Conservation (phyloP, 306 rosid species). For the Dryas octopetala region DNA sequence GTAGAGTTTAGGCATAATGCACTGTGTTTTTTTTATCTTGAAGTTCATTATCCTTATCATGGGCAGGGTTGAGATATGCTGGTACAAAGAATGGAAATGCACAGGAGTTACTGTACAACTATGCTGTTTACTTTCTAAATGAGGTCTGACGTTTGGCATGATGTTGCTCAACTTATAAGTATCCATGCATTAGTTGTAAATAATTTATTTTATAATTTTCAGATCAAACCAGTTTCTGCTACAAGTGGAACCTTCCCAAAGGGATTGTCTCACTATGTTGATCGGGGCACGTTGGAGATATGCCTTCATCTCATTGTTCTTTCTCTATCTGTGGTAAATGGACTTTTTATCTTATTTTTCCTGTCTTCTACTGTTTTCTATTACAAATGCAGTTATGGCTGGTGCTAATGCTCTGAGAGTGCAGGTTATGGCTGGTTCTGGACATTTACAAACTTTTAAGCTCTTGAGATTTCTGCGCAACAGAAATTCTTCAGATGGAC, state of each 20-base stretch:
- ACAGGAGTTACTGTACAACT: constrained; percentile 77
- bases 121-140: constrained; percentile 79
- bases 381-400: constrained; percentile 9
- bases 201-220: constrained; percentile 23
- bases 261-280: constrained; percentile 83
- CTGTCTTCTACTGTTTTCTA: not conserved
- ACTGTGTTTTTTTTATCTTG: constrained; percentile 18
- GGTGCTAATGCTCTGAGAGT: constrained; percentile 33
- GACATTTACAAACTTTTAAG: constrained; percentile 85
- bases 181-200: constrained; percentile 13
- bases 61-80: constrained; percentile 83
- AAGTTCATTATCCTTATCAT: constrained; percentile 22
- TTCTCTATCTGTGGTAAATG: constrained; percentile 83
- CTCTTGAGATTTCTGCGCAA: constrained; percentile 82
- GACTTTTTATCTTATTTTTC: constrained; percentile 11
- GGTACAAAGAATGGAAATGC: constrained; percentile 86
- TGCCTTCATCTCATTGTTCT: constrained; percentile 92
- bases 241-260: constrained; percentile 67
- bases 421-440: constrained; percentile 99
- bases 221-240: constrained; percentile 82
- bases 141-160: constrained; percentile 56
- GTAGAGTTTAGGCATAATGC: not conserved
- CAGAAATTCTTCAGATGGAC: constrained; percentile 90
- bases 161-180: constrained; percentile 29
- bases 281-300: constrained; percentile 86